Base-by-base conservation (phyloP, 805 yeast genomes). In the Ogataea philodendri region DNA sequence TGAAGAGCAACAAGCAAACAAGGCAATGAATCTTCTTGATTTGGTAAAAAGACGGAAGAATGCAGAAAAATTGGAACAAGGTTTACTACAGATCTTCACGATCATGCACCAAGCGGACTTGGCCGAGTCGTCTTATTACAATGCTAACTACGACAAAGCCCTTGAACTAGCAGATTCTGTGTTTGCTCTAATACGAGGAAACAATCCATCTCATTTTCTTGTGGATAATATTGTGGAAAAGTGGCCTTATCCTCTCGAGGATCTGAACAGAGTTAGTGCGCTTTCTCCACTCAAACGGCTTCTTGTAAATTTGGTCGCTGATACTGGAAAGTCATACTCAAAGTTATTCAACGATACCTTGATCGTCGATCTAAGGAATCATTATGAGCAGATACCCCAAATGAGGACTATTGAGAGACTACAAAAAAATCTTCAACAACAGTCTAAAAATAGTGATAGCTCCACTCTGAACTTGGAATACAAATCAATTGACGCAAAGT, bases 311-410 rank as follows among this genome's bases (percentile, higher is more conserved):
- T 59, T 87, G 48, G 72, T 81, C 32, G 62, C 68, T n/a, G 78
- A 74, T 27, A 80, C 86, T 32, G 89, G 93, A 10, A 74, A 71
- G 23, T 74, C 79, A n/a, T 83, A 78, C 46, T 73, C 80, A 5
- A 64, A 70, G 15, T 62, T 74, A 28, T 78, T 89, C 50, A 65
- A 72, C 6, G 71, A 72, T 15, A 49, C 69, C 20, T 60, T 89
- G 30, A 45, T 83, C 8, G 65, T 66, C 0, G 95, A 89, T 57
- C 57, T 89, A 30, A 69, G 81, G 41, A 32, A 46, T 3, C 85
- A 81, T 47, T 74, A 76, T 46, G 70, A 70, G 21, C 44, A 44
- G 28, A 72, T 76, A 0, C 63, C 79, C 2, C 50, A 52, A 2
- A 48, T 55, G 5, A 77, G 72, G 9, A 72, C 85, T 0, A 53